Conservation (phyloP, 768 basidiomycete species). For the Fomitopsis pulvina region DNA sequence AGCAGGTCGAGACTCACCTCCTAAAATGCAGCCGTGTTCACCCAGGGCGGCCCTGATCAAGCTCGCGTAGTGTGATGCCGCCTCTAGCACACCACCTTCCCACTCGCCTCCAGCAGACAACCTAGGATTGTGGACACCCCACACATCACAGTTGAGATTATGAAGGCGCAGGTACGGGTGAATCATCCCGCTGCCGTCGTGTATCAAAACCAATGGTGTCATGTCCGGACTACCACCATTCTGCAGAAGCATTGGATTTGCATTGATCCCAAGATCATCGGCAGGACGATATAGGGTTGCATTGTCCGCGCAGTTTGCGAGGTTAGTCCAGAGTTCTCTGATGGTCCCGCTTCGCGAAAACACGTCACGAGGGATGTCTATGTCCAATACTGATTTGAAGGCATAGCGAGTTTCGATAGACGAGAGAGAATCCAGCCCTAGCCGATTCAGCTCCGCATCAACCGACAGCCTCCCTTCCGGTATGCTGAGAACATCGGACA, state of each 20-base stretch:
- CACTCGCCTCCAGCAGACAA: conserved; percentile 40
- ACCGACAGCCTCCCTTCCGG: conserved; percentile 33
- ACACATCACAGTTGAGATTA: conserved; percentile 48
- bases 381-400: conserved; percentile 33
- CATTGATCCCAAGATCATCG: background rate
- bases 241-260: conserved; percentile 12
- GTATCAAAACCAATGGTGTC: conserved; percentile 55
- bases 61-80: conserved; percentile 14
- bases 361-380: conserved; percentile 38
- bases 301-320: background rate
- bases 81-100: conserved; percentile 27
- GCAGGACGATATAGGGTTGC: too few relatives aligned
- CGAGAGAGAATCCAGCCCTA: conserved; percentile 61
- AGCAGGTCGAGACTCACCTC: conserved; percentile 37
- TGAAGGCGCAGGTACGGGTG: conserved; percentile 36
- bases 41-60: conserved; percentile 24
- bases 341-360: conserved; percentile 37
- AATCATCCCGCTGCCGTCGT: conserved; percentile 66
- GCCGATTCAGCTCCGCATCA: conserved; percentile 37
- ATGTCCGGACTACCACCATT: conserved; percentile 5
- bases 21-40: conserved; percentile 35
- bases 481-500: conserved; percentile 40
- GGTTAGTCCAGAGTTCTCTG: conserved; percentile 19
- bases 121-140: conserved; percentile 54
- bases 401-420: conserved; percentile 54